A percentile compares a stretch with the other conserved stretches of the same genome.
Evolutionary conservation across 106 monocot genomes (phyloP).

Genomic region (Dactylorhiza incarnata): DNA sequence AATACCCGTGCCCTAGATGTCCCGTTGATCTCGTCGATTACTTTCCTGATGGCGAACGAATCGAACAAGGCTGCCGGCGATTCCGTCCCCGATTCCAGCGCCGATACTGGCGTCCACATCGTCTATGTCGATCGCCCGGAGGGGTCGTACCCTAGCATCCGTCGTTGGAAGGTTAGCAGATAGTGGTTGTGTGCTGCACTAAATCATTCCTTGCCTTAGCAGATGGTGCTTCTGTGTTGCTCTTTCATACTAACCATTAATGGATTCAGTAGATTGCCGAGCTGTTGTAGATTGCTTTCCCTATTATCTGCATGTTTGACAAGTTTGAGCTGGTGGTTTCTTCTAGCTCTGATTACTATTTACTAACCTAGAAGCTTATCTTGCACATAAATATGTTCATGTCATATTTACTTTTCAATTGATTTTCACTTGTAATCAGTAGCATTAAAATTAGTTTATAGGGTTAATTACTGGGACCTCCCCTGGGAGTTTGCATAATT

Average conservation of each 20-base stretch:
- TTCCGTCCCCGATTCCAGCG: constrained; percentile 1
- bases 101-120: constrained; percentile 34
- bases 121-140: constrained; percentile 39
- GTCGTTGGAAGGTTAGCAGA: constrained; percentile 48
- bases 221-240: neutral
- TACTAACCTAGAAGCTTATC: neutral
- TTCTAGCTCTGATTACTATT: too few relatives aligned
- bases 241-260: neutral
- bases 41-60: constrained; percentile 10
- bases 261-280: neutral
- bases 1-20: neutral
- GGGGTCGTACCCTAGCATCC: constrained; percentile 44
- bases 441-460: neutral
- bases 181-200: neutral
- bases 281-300: neutral
- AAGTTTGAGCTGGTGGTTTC: too few relatives aligned
- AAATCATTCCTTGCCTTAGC: too few relatives aligned
- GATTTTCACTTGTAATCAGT: neutral
- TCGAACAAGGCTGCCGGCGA: neutral
- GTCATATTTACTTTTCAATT: neutral
- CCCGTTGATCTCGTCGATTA: neutral
- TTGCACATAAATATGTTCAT: neutral
- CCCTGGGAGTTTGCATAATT: too few relatives aligned
- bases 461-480: too few relatives aligned
- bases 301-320: neutral